A percentile compares a stretch with the other conserved stretches of the same genome.
These are phyloP conservation scores for Melanomma pulvis-pyrius DNA, from an alignment of 495 filamentous ascomycete genomes.

Conservation along the genomic window DNA sequence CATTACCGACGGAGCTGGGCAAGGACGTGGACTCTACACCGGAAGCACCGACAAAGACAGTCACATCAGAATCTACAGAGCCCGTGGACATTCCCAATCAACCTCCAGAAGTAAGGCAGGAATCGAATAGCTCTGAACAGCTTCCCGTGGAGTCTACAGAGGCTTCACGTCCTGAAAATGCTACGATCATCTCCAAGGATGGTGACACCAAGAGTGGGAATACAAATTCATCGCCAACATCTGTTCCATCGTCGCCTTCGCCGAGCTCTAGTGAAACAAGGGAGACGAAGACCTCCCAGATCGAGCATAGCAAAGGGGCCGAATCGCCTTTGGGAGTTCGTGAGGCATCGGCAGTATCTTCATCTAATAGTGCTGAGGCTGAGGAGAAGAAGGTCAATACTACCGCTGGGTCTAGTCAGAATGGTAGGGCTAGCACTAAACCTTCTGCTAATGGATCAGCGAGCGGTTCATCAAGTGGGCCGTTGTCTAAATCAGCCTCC, in stretches of 20 bases:
- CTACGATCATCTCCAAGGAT: neutral
- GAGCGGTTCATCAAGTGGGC: neutral
- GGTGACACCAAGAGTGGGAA: neutral
- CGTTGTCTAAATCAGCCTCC: slow-evolving; percentile 11
- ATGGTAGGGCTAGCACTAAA: neutral
- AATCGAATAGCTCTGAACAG: neutral
- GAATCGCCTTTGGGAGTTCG: neutral
- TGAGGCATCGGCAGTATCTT: neutral
- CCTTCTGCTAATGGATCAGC: neutral
- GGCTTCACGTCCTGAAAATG: neutral
- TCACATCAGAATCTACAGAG: slow-evolving; percentile 1
- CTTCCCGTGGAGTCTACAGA: neutral
- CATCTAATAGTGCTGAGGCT: neutral
- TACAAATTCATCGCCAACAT: neutral
- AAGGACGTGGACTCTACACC: neutral
- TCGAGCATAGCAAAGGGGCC: neutral
- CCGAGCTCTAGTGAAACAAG: neutral
- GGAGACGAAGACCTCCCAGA: neutral
- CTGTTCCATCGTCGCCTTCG: neutral
- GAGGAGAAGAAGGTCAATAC: neutral
- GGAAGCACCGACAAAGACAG: neutral
- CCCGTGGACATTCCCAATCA: neutral
- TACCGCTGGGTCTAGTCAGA: neutral
- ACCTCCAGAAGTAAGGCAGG: neutral
- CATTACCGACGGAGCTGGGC: neutral